Percentiles rank a stretch among this genome's conserved stretches.
Evolutionary conservation across 78 protist genomes (phyloP).

Genomic region (Parvularia atlantis): DNA sequence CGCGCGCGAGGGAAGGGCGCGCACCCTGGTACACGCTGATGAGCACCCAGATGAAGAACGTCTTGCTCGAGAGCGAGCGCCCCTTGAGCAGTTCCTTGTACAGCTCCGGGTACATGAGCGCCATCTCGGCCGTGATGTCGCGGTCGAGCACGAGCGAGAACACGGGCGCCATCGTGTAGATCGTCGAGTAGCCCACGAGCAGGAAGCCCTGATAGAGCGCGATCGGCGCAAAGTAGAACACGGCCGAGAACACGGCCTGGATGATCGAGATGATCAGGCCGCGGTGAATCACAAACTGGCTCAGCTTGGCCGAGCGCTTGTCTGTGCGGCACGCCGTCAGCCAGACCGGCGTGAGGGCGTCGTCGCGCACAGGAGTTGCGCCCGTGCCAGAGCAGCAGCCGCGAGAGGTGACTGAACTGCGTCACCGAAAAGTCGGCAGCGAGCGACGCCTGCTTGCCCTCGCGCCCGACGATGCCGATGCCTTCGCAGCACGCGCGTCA

Average conservation of each 20-base stretch:
- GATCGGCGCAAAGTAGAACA: conserved; percentile 83
- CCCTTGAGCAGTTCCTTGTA: conserved; percentile 88
- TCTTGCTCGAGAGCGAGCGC: conserved; percentile 62
- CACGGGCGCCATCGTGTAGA: conserved; percentile 90
- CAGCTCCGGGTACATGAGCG: conserved; percentile 79
- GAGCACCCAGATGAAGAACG: conserved; percentile 79
- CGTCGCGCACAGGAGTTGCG: conserved; percentile 56
- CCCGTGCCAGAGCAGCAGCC: conserved; percentile 65
- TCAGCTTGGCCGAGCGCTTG: conserved; percentile 49
- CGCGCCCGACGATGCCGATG: conserved; percentile 87
- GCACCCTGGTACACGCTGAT: conserved; percentile 70
- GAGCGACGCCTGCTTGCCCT: conserved; percentile 93
- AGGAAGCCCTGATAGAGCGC: conserved; percentile 72
- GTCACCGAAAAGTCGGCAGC: conserved; percentile 92
- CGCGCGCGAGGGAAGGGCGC: no score
- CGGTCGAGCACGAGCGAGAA: conserved; percentile 82
- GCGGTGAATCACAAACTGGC: conserved; percentile 87
- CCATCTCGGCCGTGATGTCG: conserved; percentile 62
- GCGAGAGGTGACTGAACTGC: conserved; percentile 65
- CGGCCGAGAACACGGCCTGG: conserved; percentile 86
- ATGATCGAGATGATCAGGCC: conserved; percentile 93
- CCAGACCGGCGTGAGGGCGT: no score
- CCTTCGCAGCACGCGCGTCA: not conserved
- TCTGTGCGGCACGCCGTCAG: no score
- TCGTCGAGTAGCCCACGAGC: conserved; percentile 59